phyloP scores from a whole-genome alignment of 768 basidiomycete species.

The Myochromella boudieri region DNA sequence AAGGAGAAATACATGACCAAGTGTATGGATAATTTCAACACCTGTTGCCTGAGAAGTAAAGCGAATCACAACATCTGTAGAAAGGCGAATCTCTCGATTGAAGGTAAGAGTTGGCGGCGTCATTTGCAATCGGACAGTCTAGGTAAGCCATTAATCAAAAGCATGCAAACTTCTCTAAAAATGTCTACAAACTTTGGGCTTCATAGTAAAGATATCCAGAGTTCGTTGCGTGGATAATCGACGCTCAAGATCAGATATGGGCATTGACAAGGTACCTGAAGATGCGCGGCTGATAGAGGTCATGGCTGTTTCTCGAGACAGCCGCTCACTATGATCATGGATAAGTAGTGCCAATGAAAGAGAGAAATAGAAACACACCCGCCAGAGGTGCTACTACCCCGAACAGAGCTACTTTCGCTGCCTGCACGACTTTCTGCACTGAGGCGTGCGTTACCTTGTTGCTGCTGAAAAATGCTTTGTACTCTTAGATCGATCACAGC shows the following conservation, averaged over 20 bases:
- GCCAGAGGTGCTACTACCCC: constrained; percentile 52
- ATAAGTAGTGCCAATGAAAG: neutral
- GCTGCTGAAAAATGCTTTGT: constrained; percentile 29
- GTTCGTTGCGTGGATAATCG: constrained; percentile 76
- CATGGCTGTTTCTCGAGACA: constrained; percentile 58
- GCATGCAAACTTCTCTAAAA: neutral
- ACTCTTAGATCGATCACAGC: constrained; percentile 56
- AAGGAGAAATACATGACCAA: constrained; percentile 84
- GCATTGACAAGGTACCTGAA: constrained; percentile 48
- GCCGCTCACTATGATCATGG: constrained; percentile 44
- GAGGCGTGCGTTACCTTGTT: constrained; percentile 18
- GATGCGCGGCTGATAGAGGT: constrained; percentile 56
- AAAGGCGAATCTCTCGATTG: constrained; percentile 72
- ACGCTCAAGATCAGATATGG: constrained; percentile 78
- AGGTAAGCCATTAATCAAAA: constrained; percentile 1
- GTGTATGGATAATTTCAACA: constrained; percentile 67
- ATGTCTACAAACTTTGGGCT: constrained; percentile 63
- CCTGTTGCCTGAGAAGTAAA: constrained; percentile 79
- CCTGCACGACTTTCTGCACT: constrained; percentile 31
- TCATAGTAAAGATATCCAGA: constrained; percentile 95
- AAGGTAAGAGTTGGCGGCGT: constrained; percentile 76
- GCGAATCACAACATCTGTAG: constrained; percentile 68
- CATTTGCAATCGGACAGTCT: constrained; percentile 93
- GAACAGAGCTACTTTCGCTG: constrained; percentile 52
- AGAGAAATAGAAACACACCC: constrained; percentile 41